These are phyloP conservation scores for Paramecium caudatum DNA, from an alignment of 73 alveolate species.

Conservation along the genomic window DNA sequence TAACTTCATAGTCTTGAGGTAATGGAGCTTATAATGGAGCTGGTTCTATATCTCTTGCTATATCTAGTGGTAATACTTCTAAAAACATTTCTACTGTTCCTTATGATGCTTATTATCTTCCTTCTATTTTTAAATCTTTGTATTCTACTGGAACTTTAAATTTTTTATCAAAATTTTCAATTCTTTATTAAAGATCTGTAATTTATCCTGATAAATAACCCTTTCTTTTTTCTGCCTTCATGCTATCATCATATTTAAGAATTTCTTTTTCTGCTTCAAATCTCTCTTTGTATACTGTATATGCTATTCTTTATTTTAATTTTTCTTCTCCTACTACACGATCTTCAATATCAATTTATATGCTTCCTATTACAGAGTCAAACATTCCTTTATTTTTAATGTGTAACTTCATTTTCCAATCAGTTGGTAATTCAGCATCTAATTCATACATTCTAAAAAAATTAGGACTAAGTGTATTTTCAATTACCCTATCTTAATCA, in stretches of 20 bases:
- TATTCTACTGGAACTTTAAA: conserved; percentile 90
- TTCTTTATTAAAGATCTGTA: neutral
- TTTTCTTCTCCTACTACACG: conserved; percentile 78
- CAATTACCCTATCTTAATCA: conserved; percentile 83
- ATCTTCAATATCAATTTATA: conserved; percentile 97
- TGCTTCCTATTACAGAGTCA: conserved; percentile 94
- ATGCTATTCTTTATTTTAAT: conserved; percentile 73
- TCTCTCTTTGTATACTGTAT: conserved; percentile 75
- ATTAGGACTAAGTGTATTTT: conserved; percentile 86
- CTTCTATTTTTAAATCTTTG: conserved; percentile 86
- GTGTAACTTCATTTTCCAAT: conserved; percentile 86
- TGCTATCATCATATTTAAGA: conserved; percentile 65
- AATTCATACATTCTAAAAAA: conserved; percentile 90
- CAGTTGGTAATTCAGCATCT: conserved; percentile 92
- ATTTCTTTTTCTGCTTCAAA: conserved; percentile 59
- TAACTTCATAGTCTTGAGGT: conserved; percentile 94
- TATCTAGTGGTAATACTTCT: conserved; percentile 89
- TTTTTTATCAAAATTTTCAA: conserved; percentile 78
- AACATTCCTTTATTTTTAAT: conserved; percentile 81
- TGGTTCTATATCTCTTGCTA: conserved; percentile 86
- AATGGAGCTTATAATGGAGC: conserved; percentile 84
- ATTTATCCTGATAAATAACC: conserved; percentile 61
- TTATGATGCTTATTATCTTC: conserved; percentile 86
- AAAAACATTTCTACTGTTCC: conserved; percentile 96
- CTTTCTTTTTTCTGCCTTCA: conserved; percentile 67